These are phyloP conservation scores for Aspergillus haitiensis DNA, from an alignment of 495 filamentous ascomycete genomes.

Conservation along the genomic window DNA sequence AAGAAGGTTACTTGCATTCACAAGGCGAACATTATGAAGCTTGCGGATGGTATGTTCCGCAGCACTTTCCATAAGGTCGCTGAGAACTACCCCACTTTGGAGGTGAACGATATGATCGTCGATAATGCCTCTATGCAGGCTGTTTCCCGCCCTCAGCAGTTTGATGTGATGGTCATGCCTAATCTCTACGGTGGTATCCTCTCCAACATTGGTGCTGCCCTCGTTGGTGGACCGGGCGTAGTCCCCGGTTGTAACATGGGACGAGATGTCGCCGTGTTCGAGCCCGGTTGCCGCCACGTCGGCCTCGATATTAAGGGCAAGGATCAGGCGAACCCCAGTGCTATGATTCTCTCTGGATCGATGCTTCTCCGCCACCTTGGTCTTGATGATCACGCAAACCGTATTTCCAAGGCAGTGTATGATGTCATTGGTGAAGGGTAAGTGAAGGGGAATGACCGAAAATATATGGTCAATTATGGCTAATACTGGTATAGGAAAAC, in stretches of 20 bases:
- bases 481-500: slow-evolving; percentile 57
- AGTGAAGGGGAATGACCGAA: slow-evolving; percentile 45
- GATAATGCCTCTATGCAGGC: slow-evolving; percentile 99
- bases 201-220: slow-evolving; percentile 96
- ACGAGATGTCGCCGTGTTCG: slow-evolving; percentile 95
- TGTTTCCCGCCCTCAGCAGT: slow-evolving; percentile 92
- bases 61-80: slow-evolving; percentile 92
- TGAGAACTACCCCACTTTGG: slow-evolving; percentile 88
- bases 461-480: slow-evolving; percentile 31
- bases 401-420: slow-evolving; percentile 96
- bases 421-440: slow-evolving; percentile 93
- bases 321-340: slow-evolving; percentile 97
- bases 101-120: slow-evolving; percentile 98
- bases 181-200: slow-evolving; percentile 99
- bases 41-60: slow-evolving; percentile 97
- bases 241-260: slow-evolving; percentile 99
- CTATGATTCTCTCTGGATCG: slow-evolving; percentile 87
- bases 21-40: slow-evolving; percentile 99
- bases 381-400: slow-evolving; percentile 94
- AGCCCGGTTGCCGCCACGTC: slow-evolving; percentile 97
- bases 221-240: slow-evolving; percentile 96
- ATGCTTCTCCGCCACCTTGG: slow-evolving; percentile 97
- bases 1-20: slow-evolving; percentile 99
- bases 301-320: slow-evolving; percentile 99
- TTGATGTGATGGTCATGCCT: slow-evolving; percentile 99